A percentile compares a stretch with the other conserved stretches of the same genome.
Conservation (phyloP, 108 stramenopile genomes). For the Conticribra guillardii region DNA sequence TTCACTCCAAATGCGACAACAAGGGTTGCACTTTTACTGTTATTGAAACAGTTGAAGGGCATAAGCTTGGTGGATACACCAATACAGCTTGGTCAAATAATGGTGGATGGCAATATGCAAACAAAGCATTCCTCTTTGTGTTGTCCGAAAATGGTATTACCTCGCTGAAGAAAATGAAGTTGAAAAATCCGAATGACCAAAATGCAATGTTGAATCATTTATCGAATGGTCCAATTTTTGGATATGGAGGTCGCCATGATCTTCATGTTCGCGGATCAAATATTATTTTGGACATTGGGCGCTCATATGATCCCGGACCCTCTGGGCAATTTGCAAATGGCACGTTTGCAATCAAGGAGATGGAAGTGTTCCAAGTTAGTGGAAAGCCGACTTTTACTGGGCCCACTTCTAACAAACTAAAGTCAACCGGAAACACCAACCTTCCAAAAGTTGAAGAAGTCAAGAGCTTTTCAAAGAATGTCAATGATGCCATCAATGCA, state of each 20-base stretch:
- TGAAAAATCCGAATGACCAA: conserved; percentile 1
- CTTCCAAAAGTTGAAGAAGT: conserved; percentile 10
- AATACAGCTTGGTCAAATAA: conserved; percentile 9
- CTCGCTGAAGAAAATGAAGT: no score
- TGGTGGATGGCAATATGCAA: not conserved
- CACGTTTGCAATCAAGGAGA: conserved; percentile 3
- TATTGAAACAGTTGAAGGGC: conserved; percentile 20
- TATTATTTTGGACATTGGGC: conserved; percentile 1
- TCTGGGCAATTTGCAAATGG: conserved; percentile 1
- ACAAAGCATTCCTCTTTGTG: conserved; percentile 32
- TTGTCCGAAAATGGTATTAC: conserved; percentile 8
- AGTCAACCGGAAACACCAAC: not conserved
- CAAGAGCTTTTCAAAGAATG: conserved; percentile 18
- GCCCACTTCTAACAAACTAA: not conserved
- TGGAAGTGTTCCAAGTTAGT: conserved; percentile 27
- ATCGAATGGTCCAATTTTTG: conserved; percentile 18
- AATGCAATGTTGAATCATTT: conserved; percentile 4
- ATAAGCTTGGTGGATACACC: conserved; percentile 22
- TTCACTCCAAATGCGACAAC: not conserved
- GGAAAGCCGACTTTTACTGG: not conserved
- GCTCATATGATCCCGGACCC: conserved; percentile 3
- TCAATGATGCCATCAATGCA: conserved; percentile 31
- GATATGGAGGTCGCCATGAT: conserved; percentile 1
- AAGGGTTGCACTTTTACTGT: conserved; percentile 17
- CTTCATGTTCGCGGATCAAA: conserved; percentile 8